Evolutionary conservation across 2,329 filamentous ascomycete genomes (phyloP), one percentile per base, ranked within the genome.

Genomic region (Whalleya microplaca): DNA sequence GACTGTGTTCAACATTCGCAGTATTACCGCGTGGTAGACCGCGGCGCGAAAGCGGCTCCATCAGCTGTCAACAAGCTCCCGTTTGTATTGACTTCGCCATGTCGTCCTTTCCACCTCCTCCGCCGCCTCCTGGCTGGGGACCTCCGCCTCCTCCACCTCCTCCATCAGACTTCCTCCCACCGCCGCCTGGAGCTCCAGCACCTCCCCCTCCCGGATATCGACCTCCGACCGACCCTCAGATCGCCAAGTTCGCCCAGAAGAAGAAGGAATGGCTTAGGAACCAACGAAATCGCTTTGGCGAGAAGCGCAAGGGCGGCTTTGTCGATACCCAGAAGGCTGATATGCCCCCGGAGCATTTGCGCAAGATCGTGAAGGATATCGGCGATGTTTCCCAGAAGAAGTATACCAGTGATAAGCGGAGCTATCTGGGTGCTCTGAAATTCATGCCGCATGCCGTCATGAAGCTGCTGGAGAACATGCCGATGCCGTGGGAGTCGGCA

Each of bases 311-410:
- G 76, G 92, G 89, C 20, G 95, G 96, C 0, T 98, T 97, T 63
- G 92, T 99, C 1, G 94, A 99, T 77, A 96, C 93, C 6, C 94
- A 98, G 71, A 99, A 99, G 81, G 92, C 92, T 9, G 95, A 99
- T 70, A 96, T 99, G 91, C 96, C 95, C 0, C 94, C 95, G 0
- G 95, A 98, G 80, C 95, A 99, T 84, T 73, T 99, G 73, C 91
- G 96, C 66, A 99, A 99, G 80, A 97, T 98, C 63, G 94, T 99
- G 57, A 92, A 90, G 74, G 95, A 99, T 75, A 99, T 99, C 72
- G 96, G 96, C 66, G 95, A 99, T 80, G 94, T 99, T 48, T 98
- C 94, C 51, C 96, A 99, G 76, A 98, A 97, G 80, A 98, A 97
- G 75, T 99, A 97, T 80, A 97, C 92, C 65, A 96, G 90, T 71